Percentiles rank a stretch among this genome's conserved stretches.
phyloP scores from a whole-genome alignment of 306 rosid species.

The Alnus rubra region DNA sequence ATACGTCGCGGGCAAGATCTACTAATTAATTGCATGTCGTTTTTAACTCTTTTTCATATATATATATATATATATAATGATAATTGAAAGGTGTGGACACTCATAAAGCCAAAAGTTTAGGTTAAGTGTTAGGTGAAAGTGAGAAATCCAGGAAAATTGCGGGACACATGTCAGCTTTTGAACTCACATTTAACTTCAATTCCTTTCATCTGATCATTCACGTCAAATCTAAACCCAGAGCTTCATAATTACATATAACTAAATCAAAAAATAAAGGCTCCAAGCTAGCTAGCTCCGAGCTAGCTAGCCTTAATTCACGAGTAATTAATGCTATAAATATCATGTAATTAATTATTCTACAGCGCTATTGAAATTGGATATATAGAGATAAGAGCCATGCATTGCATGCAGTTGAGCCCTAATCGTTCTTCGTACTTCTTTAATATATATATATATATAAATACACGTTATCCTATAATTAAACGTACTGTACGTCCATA shows the following conservation, averaged over 20 bases:
- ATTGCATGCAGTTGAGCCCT: no score
- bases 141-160: constrained; percentile 32
- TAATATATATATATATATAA: no score
- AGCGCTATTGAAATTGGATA: no score
- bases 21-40: constrained; percentile 13
- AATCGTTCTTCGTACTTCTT: no score
- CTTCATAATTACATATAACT: not conserved
- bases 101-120: constrained; percentile 58
- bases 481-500: no score
- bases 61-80: constrained; percentile 16
- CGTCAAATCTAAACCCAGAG: constrained; percentile 14
- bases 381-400: no score
- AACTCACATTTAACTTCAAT: constrained; percentile 27
- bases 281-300: no score
- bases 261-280: no score
- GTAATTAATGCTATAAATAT: no score
- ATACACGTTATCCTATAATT: no score
- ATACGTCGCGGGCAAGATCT: not conserved
- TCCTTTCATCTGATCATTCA: constrained; percentile 7
- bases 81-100: constrained; percentile 7
- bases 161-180: constrained; percentile 39
- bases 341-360: no score
- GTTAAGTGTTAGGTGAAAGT: constrained; percentile 43
- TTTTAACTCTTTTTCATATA: constrained; percentile 33
- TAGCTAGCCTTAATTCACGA: no score